Evolutionary conservation across 1,139 yeast species (phyloP).

Genomic region (Hyphopichia burtonii): DNA sequence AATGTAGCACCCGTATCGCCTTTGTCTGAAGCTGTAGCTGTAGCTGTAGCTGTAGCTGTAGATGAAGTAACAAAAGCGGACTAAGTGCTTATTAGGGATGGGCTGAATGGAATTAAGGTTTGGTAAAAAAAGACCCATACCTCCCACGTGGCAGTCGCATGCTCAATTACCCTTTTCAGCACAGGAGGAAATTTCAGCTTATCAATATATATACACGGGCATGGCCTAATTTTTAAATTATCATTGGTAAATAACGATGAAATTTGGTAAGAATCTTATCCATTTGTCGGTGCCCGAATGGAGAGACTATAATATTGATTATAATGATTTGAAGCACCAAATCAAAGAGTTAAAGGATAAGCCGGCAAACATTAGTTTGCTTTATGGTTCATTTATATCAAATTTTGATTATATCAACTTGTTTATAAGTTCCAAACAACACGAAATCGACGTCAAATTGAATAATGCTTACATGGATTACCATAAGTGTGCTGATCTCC

Average conservation of each 20-base stretch:
- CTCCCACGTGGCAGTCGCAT: not conserved
- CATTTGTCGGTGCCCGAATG: slow-evolving; percentile 85
- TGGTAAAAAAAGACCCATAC: too few relatives aligned
- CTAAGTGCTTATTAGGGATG: too few relatives aligned
- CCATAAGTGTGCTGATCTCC: slow-evolving; percentile 7
- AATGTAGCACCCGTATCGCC: too few relatives aligned
- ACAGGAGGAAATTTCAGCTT: not conserved
- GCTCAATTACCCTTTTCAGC: not conserved
- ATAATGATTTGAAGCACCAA: slow-evolving; percentile 66
- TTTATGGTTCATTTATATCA: slow-evolving; percentile 36
- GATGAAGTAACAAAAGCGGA: too few relatives aligned
- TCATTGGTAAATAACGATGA: slow-evolving; percentile 53
- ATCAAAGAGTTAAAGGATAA: slow-evolving; percentile 34
- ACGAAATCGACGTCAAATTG: slow-evolving; percentile 49
- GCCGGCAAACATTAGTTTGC: slow-evolving; percentile 12
- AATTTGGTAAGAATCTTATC: slow-evolving; percentile 76
- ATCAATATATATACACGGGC: not conserved
- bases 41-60: too few relatives aligned
- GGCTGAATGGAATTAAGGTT: too few relatives aligned
- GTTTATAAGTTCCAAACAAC: slow-evolving; percentile 65
- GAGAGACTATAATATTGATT: slow-evolving; percentile 80
- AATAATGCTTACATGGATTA: slow-evolving; percentile 19
- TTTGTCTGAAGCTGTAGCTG: too few relatives aligned
- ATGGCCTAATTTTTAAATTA: too few relatives aligned
- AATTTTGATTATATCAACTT: slow-evolving; percentile 56